phyloP scores from a whole-genome alignment of 2,329 filamentous ascomycete species.

The Penicillium janthinellum region DNA sequence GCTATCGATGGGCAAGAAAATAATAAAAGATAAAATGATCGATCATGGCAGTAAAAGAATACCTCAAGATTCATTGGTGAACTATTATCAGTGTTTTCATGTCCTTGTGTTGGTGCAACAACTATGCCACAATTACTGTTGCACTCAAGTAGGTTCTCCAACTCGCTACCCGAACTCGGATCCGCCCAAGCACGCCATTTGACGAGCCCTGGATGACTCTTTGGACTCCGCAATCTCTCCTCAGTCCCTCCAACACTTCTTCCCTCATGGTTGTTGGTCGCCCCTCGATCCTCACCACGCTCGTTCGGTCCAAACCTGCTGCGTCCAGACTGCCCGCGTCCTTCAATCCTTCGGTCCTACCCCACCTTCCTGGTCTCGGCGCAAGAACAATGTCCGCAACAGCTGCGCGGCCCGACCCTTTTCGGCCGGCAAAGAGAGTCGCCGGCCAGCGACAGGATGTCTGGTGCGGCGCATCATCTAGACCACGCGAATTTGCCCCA shows the following conservation, averaged over 20 bases:
- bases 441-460: slow-evolving; percentile 56
- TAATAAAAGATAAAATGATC: neutral
- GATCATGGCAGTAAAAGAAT: too few relatives aligned
- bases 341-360: slow-evolving; percentile 15
- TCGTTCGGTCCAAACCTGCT: slow-evolving; percentile 5
- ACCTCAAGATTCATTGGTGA: too few relatives aligned
- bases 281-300: slow-evolving; percentile 6
- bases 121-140: neutral
- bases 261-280: slow-evolving; percentile 14
- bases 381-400: slow-evolving; percentile 45
- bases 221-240: slow-evolving; percentile 7
- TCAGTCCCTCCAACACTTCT: slow-evolving; percentile 4
- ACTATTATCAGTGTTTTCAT: too few relatives aligned
- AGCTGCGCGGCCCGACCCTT: slow-evolving; percentile 42
- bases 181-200: slow-evolving; percentile 27
- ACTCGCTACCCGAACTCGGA: slow-evolving; percentile 4
- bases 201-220: slow-evolving; percentile 5
- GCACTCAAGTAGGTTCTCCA: neutral
- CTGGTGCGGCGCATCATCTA: slow-evolving; percentile 37
- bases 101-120: neutral
- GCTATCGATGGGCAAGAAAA: neutral
- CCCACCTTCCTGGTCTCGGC: slow-evolving; percentile 24
- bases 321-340: slow-evolving; percentile 4
- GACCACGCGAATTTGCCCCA: neutral
- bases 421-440: slow-evolving; percentile 51